These are phyloP conservation scores for Phaeosphaeriaceae sp. DNA, from an alignment of 2,329 filamentous ascomycete species.

Conservation along the genomic window DNA sequence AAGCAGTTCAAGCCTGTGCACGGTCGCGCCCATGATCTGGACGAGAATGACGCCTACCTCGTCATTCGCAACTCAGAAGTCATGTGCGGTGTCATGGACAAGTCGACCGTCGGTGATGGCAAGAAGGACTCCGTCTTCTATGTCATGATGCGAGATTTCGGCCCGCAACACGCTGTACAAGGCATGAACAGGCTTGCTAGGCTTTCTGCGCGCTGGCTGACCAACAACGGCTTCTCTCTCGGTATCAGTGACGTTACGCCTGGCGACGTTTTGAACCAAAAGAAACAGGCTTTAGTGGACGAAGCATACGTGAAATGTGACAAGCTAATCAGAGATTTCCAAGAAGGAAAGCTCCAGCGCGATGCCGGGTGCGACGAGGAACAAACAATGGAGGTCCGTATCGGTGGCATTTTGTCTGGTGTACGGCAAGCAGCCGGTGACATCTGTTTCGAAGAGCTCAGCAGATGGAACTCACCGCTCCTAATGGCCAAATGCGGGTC, in stretches of 20 bases:
- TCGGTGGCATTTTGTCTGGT: slow-evolving; percentile 89
- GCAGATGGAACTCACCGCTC: slow-evolving; percentile 88
- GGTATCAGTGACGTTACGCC: slow-evolving; percentile 95
- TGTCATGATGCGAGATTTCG: slow-evolving; percentile 93
- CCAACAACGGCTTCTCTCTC: slow-evolving; percentile 93
- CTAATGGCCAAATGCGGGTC: slow-evolving; percentile 98
- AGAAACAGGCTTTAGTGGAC: slow-evolving; percentile 79
- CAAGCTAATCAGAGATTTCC: slow-evolving; percentile 81
- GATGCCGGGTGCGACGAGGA: slow-evolving; percentile 90
- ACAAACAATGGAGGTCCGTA: slow-evolving; percentile 54
- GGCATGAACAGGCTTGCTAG: slow-evolving; percentile 95
- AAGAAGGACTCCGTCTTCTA: slow-evolving; percentile 99
- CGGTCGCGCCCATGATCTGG: slow-evolving; percentile 77
- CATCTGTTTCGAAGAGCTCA: slow-evolving; percentile 88
- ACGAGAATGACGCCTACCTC: slow-evolving; percentile 78
- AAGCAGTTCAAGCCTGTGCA: slow-evolving; percentile 75
- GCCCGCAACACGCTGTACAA: slow-evolving; percentile 83
- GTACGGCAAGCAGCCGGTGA: slow-evolving; percentile 91
- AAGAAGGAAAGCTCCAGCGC: slow-evolving; percentile 81
- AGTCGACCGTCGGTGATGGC: slow-evolving; percentile 92
- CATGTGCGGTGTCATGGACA: slow-evolving; percentile 98
- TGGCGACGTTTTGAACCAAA: slow-evolving; percentile 69
- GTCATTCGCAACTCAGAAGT: slow-evolving; percentile 96
- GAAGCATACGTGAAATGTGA: slow-evolving; percentile 83
- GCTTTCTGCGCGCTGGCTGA: slow-evolving; percentile 85